Base-by-base conservation (phyloP, 2,329 filamentous ascomycete genomes). In the Xylaria sp. region DNA sequence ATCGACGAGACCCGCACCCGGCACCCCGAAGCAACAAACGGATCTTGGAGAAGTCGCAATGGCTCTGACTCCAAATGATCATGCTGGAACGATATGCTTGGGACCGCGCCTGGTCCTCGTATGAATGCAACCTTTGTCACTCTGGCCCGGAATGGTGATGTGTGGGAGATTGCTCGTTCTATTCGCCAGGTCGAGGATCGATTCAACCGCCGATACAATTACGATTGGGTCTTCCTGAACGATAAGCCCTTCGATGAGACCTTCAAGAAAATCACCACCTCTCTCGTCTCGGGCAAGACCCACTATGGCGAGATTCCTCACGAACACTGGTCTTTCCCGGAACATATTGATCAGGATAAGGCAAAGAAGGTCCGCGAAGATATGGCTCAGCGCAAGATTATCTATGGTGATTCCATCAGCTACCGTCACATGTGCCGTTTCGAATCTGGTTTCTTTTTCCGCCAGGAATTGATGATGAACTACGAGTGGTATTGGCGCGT, bases 401-500 rank as follows among this genome's bases (percentile, higher is more conserved):
- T 99, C 79, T 99, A 99, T 76, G 95, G 95, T 64, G 95, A 98
- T 78, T 97, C 93, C 11, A 81, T 96, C 80, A 96, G 92, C 81
- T 99, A 99, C 83, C 89, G 95, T 67, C 96, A 99, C 83, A 99
- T 99, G 95, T 99, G 95, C 80, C 92, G 95, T 68, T 99, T 97
- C 76, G 95, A 99, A 80, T 98, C 94, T 7, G 95, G 95, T 40
- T 99, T 99, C 85, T 99, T 99, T 85, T 99, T 98, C 87, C 92
- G 91, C 65, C 95, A 99, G 77, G 86, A 88, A 31, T 81, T 97
- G 70, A 94, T 99, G 92, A 80, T 92, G 77, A 93, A 98, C 77
- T 99, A 96, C 79, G 95, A 99, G 76, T 99, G 92, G 87, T 99
- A 99, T 86, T 99, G 95, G 95, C 92, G 96, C 70, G 95, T 99